Conservation (phyloP, 2,329 filamentous ascomycete species). For the Verruconis gallopava region DNA sequence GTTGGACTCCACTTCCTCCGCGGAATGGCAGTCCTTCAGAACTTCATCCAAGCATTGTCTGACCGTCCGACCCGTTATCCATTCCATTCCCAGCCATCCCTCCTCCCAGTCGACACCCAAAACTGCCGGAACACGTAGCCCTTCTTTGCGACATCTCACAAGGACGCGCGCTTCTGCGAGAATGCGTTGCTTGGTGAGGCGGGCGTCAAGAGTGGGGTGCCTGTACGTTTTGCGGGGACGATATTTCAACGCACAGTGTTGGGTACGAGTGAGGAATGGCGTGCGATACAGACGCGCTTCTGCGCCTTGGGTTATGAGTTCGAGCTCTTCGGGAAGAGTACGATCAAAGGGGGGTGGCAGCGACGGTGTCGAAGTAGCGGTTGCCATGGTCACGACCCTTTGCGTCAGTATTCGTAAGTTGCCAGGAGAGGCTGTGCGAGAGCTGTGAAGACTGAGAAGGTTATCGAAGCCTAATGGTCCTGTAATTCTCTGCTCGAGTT, state of each 20-base stretch:
- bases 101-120: conserved; percentile 53
- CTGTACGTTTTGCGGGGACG: conserved; percentile 85
- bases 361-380: conserved; percentile 5
- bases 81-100: conserved; percentile 43
- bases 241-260: conserved; percentile 75
- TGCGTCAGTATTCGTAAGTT: too few relatives aligned
- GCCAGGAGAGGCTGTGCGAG: too few relatives aligned
- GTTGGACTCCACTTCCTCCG: conserved; percentile 16
- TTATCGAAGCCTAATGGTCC: too few relatives aligned
- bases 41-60: conserved; percentile 50
- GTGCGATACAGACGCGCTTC: conserved; percentile 90
- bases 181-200: conserved; percentile 75
- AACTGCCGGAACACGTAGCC: conserved; percentile 69
- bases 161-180: conserved; percentile 81
- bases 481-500: too few relatives aligned
- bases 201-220: conserved; percentile 76
- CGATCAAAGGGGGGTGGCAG: conserved; percentile 38
- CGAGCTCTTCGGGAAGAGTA: conserved; percentile 44
- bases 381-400: background rate
- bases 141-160: conserved; percentile 63
- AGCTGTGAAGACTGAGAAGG: too few relatives aligned
- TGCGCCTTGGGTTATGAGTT: conserved; percentile 80
- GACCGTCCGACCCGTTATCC: conserved; percentile 50
- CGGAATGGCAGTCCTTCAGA: conserved; percentile 15
- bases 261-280: conserved; percentile 55